Evolutionary conservation across 805 yeast species (phyloP), one percentile per base, ranked within the genome.

Genomic region (Candida parachauliodes): DNA sequence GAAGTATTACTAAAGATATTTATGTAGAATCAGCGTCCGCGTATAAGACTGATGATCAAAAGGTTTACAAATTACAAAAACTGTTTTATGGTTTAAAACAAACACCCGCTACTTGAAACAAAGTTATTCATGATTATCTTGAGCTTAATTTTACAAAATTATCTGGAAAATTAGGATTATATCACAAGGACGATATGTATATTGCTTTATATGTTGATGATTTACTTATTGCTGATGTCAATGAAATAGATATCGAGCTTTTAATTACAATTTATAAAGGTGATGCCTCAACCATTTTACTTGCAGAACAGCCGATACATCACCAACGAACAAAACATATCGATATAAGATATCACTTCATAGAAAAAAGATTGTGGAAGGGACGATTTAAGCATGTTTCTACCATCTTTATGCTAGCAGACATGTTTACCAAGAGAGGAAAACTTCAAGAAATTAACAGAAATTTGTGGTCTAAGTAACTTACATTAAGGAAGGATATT

Each of bases 171-270:
- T 18, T 28, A 10, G 32, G 32, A 8, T 16, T 28, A 28, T 28
- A 28, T 28, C 8, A 16, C 6, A 28, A 28, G 14, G 20, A 28
- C n/a, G 21, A n/a, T 12, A 16, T 28, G 8, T 28, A 28, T n/a
- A 28, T 28, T 28, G 18, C 19, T 8, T 28, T 28, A 16, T 28
- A 28, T 28, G 32, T 28, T 12, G 32, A 28, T 28, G 32, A 28
- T 16, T 16, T 28, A 16, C 14, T 28, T 6, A 28, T 28, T 14
- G 17, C 32, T 10, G 32, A 10, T 8, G n/a, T n/a, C n/a, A n/a
- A 12, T 30, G 22, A 17, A n/a, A 9, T 20, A 8, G 22, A n/a
- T 17, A 7, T 30, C 7, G 23, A 16, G 5, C 10, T 28, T 11
- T 12, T 22, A 8, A 22, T 22, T 11, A 10, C n/a, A n/a, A n/a